Evolutionary conservation across 2,329 filamentous ascomycete species (phyloP), one percentile per base, ranked within the genome.

Genomic region (Whalleya microplaca): DNA sequence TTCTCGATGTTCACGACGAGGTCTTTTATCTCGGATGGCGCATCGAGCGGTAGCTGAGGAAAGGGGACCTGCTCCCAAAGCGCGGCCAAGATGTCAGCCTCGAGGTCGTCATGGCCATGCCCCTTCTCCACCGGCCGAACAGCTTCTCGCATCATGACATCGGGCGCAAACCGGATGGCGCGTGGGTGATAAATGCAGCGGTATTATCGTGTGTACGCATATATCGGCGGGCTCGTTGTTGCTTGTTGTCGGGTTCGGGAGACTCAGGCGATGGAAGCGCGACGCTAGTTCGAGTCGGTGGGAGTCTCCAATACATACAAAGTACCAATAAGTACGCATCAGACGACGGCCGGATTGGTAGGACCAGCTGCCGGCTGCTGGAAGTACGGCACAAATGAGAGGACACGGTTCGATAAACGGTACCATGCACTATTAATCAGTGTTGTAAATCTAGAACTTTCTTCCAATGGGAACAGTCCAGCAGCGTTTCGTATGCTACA

Each of bases 61-160:
- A 88, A 87, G 1, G 80, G 80, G 2, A 82, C 82, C 52, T 84
- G 78, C 61, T 84, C 81, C 85, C 85, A 88, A 29, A 88, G 78
- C 10, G 81, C 82, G 48, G 80, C 79, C 19, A 86, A 70, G 48
- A 86, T 67, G 54, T 84, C 81, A 27, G 73, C 65, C 23, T 83
- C 80, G 49, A 68, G 65, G 54, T 63, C 58, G 64, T 66, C 60
- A 66, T 69, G 67, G 63, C 66, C 64, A 55, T 63, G 66, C 64
- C 69, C 66, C 53, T 69, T 69, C 51, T 72, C 71, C 60, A 62
- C 68, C 66, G 69, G 69, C 67, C 72, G 71, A 62, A 65, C 64
- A 42, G 73, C 69, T 66, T 81, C 78, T 71, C 74, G 76, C 73
- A 79, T 80, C 80, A 83, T 83, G 72, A 72, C 78, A 80, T 76